Conservation (phyloP, 352 stramenopile genomes). For the Thraustochytrium sp. region DNA sequence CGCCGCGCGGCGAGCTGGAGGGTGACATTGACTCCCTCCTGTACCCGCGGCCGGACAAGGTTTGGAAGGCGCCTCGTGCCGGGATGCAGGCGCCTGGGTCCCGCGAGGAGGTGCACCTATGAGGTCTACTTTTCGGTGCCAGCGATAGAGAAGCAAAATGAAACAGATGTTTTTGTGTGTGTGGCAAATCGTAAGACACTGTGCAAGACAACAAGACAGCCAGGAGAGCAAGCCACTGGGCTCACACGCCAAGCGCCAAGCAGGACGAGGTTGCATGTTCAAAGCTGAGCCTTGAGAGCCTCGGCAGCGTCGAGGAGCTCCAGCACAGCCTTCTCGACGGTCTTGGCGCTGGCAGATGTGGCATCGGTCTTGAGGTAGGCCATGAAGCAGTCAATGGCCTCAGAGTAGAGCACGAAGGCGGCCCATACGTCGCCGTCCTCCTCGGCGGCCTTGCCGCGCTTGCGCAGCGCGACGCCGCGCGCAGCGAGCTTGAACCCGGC, state of each 20-base stretch:
- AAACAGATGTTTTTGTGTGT: neutral
- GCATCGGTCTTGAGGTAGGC: neutral
- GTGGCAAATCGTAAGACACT: too few relatives aligned
- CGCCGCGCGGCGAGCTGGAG: neutral
- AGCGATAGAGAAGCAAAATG: neutral
- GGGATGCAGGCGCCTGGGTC: neutral
- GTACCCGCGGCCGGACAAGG: constrained; percentile 13
- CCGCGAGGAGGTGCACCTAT: neutral
- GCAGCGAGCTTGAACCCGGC: neutral
- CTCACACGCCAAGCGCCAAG: too few relatives aligned
- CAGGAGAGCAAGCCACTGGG: too few relatives aligned
- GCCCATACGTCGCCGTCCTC: neutral
- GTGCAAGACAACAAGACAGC: too few relatives aligned
- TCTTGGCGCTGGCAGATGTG: neutral
- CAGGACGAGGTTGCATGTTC: neutral
- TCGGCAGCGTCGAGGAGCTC: constrained; percentile 13
- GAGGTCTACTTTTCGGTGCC: too few relatives aligned
- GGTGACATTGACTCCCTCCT: constrained; percentile 20
- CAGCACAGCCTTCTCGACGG: constrained; percentile 18
- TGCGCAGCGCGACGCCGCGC: constrained; percentile 5
- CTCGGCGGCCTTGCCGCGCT: neutral
- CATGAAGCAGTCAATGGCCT: constrained; percentile 31
- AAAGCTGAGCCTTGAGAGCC: constrained; percentile 5
- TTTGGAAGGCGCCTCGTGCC: neutral
- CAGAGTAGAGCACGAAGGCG: constrained; percentile 14